Conservation (phyloP, 768 basidiomycete species). For the Peribolospora kevripleyi region DNA sequence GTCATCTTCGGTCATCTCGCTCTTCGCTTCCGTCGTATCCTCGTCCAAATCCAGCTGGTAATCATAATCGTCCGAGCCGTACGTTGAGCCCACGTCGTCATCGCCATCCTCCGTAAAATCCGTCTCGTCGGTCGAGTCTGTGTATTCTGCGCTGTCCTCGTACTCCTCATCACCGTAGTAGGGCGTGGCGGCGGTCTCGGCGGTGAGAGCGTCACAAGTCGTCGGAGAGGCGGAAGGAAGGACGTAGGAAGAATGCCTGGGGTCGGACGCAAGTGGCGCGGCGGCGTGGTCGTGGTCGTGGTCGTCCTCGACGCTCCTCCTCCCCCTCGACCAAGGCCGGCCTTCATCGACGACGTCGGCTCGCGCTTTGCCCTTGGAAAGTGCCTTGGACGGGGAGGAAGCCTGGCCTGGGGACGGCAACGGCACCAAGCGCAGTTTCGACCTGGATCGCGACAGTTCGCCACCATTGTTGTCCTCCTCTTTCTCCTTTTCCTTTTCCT, state of each 20-base stretch:
- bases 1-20: neutral
- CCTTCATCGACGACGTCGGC: too few species aligned
- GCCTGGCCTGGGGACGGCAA: too few species aligned
- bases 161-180: neutral
- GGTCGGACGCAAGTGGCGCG: too few species aligned
- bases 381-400: too few species aligned
- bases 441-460: neutral
- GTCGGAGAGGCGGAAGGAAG: too few species aligned
- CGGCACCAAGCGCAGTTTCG: too few species aligned
- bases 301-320: too few species aligned
- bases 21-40: constrained; percentile 2
- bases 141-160: neutral
- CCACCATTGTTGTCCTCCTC: neutral
- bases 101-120: neutral
- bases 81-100: neutral
- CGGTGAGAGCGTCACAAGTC: too few species aligned
- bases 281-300: too few species aligned
- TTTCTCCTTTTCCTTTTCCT: neutral
- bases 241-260: too few species aligned
- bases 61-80: constrained; percentile 4
- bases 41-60: constrained; percentile 13
- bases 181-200: neutral
- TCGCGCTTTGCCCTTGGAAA: too few species aligned
- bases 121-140: neutral
- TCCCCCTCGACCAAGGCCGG: too few species aligned